Conservation (phyloP, 2,329 filamentous ascomycete genomes). For the Thyridium curvatum region DNA sequence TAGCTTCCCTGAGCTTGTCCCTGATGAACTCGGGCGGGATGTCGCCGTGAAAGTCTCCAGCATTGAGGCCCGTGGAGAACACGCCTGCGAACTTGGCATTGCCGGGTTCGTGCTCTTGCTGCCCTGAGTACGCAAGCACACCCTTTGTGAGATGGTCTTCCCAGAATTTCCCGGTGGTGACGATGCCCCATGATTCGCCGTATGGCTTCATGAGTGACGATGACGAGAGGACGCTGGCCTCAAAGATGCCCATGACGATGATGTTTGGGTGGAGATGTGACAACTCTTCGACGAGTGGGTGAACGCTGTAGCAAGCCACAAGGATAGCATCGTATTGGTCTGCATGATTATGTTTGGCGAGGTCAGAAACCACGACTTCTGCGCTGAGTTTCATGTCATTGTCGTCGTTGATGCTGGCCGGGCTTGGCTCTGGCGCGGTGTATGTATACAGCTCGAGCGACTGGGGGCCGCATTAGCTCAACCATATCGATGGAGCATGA, state of each 20-base stretch:
- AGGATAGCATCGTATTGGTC: slow-evolving; percentile 66
- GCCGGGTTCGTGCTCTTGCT: slow-evolving; percentile 17
- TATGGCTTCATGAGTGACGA: slow-evolving; percentile 42
- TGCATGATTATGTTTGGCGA: slow-evolving; percentile 24
- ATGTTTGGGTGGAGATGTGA: slow-evolving; percentile 21
- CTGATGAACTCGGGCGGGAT: slow-evolving; percentile 59
- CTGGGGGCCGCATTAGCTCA: slow-evolving; percentile 20
- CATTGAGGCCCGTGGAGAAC: slow-evolving; percentile 73
- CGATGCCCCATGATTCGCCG: slow-evolving; percentile 65
- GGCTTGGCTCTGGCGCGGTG: slow-evolving; percentile 56
- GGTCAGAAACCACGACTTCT: slow-evolving; percentile 50
- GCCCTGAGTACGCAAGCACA: slow-evolving; percentile 58
- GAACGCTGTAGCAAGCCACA: slow-evolving; percentile 82
- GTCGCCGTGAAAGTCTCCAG: slow-evolving; percentile 69
- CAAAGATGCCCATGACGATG: slow-evolving; percentile 77
- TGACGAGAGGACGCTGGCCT: slow-evolving; percentile 66
- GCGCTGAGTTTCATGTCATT: slow-evolving; percentile 60
- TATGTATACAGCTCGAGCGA: slow-evolving; percentile 51
- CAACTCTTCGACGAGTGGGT: slow-evolving; percentile 65
- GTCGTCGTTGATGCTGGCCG: slow-evolving; percentile 73
- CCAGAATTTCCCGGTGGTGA: slow-evolving; percentile 84
- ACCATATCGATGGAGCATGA: background rate
- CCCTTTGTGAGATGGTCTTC: slow-evolving; percentile 63
- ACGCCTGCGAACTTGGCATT: slow-evolving; percentile 66
- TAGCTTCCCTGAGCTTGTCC: slow-evolving; percentile 62